Evolutionary conservation across 345 rosid genomes (phyloP), one percentile per base, ranked within the genome.

Genomic region (Zanthoxylum bungeanum): DNA sequence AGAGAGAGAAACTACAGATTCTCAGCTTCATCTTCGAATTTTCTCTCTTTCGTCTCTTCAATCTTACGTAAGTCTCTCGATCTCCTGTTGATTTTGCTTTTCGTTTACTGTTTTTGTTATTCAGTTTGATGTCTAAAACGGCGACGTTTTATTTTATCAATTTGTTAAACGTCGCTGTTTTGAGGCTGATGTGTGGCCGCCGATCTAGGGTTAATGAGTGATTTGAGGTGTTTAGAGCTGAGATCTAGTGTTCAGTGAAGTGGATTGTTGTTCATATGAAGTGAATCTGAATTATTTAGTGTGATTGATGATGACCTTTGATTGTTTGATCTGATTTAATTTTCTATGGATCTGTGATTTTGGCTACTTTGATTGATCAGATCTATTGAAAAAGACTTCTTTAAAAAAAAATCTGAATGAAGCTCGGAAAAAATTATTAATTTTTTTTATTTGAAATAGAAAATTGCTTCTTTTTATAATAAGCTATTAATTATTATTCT

Each of bases 211-310:
- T 64, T 47, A 8, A 1, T 46, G 66, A 19, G 19, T 39, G 53
- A 42, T 66, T 64, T 34, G 64, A 33, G 66, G 4, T 25, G 25
- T 1, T n/a, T 61, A 58, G 33, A 49, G 57, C 52, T 75, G 66
- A 77, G 86, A 83, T 79, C 81, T 80, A 49, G 59, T 5, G 22
- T 28, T 33, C 3, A 36, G 4, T 50, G 36, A 16, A 10, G 58
- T 8, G 56, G 72, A 56, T 56, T 46, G 27, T 56, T 42, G 28
- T 4, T n/a, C 49, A 5, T 25, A 30, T n/a, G 28, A 33, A 28
- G 17, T 40, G 72, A 42, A 28, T 69, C 50, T 17, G 61, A 27
- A 67, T 52, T 49, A 14, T 9, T 16, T 7, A 16, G 19, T 44
- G 49, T 4, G 49, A 14, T 44, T 44, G 49, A 44, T 14, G 49